These are phyloP conservation scores for Fonsecaea pedrosoi DNA, from an alignment of 2,329 filamentous ascomycete species.

Conservation along the genomic window DNA sequence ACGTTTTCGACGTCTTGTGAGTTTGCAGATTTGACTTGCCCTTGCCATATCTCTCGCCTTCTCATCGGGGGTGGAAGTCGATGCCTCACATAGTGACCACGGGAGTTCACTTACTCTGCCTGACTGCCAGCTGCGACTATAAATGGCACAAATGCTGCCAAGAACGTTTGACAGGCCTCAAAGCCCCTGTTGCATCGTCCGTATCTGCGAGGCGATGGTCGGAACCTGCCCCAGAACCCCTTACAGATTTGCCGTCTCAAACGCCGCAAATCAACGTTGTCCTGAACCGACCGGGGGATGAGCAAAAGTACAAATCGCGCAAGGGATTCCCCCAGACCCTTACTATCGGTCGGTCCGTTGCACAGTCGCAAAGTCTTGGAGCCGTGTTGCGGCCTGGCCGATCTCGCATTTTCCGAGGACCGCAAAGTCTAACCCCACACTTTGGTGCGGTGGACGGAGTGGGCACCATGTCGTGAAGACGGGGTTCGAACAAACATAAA, in stretches of 20 bases:
- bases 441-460: background rate
- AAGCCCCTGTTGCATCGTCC: background rate
- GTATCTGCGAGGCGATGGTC: background rate
- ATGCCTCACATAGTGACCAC: background rate
- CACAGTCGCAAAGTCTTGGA: background rate
- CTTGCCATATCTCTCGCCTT: background rate
- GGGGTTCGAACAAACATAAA: background rate
- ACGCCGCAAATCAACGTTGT: background rate
- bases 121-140: too few species aligned
- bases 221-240: background rate
- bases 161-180: background rate
- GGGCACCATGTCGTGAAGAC: background rate
- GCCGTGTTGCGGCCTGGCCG: background rate
- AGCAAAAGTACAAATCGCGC: background rate
- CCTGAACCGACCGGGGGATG: background rate
- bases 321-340: background rate
- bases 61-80: background rate
- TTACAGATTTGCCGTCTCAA: background rate
- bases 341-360: background rate
- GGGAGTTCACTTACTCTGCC: background rate
- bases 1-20: background rate
- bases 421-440: conserved; percentile 1
- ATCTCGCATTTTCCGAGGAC: conserved; percentile 2
- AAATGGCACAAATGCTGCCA: background rate
- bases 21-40: background rate